Percentiles rank a stretch among this genome's conserved stretches.
Conservation (phyloP, 2,329 filamentous ascomycete genomes). For the Dendryphion nanum region DNA sequence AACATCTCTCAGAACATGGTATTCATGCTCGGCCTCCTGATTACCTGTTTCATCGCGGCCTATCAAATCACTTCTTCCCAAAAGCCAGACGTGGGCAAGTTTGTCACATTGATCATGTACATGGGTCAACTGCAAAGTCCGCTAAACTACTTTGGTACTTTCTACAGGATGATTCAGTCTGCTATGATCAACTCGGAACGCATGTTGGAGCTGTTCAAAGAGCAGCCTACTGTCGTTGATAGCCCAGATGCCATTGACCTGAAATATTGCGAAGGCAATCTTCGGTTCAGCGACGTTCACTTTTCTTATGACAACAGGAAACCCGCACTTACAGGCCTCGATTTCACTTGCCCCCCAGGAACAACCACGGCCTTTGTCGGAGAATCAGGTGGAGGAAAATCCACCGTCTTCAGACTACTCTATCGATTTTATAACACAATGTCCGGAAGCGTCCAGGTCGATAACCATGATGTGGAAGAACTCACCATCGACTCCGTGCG, state of each 20-base stretch:
- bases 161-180: conserved; percentile 93
- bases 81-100: conserved; percentile 64
- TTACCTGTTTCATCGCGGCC: conserved; percentile 68
- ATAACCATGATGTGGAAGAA: conserved; percentile 79
- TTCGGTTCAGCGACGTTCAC: conserved; percentile 82
- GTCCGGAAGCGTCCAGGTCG: conserved; percentile 77
- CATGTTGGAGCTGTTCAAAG: conserved; percentile 93
- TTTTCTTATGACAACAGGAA: conserved; percentile 89
- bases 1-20: conserved; percentile 63
- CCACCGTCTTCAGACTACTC: conserved; percentile 90
- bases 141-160: conserved; percentile 79
- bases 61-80: conserved; percentile 65
- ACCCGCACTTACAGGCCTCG: conserved; percentile 78
- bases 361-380: conserved; percentile 95
- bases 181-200: conserved; percentile 97
- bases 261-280: conserved; percentile 70
- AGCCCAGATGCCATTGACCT: conserved; percentile 63
- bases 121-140: conserved; percentile 72
- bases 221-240: conserved; percentile 88
- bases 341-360: conserved; percentile 81
- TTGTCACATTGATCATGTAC: conserved; percentile 70
- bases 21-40: conserved; percentile 63
- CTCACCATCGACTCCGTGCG: conserved; percentile 93
- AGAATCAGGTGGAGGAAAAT: conserved; percentile 95
- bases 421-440: conserved; percentile 94